These are phyloP conservation scores for Colletotrichum musae DNA, from an alignment of 2,329 filamentous ascomycete species.

Conservation along the genomic window DNA sequence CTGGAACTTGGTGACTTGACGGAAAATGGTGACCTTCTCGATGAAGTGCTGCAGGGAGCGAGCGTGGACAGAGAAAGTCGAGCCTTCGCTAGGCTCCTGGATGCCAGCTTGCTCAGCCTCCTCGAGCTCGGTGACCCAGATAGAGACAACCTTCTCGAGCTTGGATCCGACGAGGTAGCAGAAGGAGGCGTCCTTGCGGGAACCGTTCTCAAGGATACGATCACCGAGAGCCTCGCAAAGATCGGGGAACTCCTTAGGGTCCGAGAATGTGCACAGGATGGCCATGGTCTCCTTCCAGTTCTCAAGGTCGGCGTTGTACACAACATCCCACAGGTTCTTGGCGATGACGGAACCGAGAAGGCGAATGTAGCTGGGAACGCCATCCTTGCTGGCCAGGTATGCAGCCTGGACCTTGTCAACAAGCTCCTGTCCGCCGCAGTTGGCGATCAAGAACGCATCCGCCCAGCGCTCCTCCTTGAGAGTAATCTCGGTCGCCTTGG, in stretches of 20 bases:
- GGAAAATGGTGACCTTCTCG: slow-evolving; percentile 98
- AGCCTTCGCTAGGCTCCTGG: slow-evolving; percentile 78
- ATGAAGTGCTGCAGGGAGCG: slow-evolving; percentile 92
- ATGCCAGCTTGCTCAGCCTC: slow-evolving; percentile 85
- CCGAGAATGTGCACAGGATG: slow-evolving; percentile 93
- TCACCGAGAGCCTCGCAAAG: slow-evolving; percentile 96
- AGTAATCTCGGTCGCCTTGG: slow-evolving; percentile 90
- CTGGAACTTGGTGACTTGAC: slow-evolving; percentile 91
- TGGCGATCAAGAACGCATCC: slow-evolving; percentile 97
- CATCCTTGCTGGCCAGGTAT: slow-evolving; percentile 87
- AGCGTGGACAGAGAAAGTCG: slow-evolving; percentile 92
- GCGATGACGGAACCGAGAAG: slow-evolving; percentile 91
- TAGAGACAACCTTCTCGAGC: slow-evolving; percentile 94
- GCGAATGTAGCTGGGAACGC: slow-evolving; percentile 91
- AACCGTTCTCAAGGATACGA: slow-evolving; percentile 82
- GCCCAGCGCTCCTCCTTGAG: slow-evolving; percentile 91
- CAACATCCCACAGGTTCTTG: slow-evolving; percentile 98
- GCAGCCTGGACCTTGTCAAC: slow-evolving; percentile 94
- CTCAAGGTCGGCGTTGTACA: slow-evolving; percentile 92
- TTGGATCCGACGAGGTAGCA: slow-evolving; percentile 97
- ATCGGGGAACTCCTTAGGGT: slow-evolving; percentile 91
- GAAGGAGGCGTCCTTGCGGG: slow-evolving; percentile 92
- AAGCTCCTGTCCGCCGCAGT: slow-evolving; percentile 93
- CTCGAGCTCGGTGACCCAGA: slow-evolving; percentile 92
- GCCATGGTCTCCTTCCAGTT: slow-evolving; percentile 99